These are phyloP conservation scores for Lupinus albus DNA, from an alignment of 306 rosid species.

Conservation along the genomic window DNA sequence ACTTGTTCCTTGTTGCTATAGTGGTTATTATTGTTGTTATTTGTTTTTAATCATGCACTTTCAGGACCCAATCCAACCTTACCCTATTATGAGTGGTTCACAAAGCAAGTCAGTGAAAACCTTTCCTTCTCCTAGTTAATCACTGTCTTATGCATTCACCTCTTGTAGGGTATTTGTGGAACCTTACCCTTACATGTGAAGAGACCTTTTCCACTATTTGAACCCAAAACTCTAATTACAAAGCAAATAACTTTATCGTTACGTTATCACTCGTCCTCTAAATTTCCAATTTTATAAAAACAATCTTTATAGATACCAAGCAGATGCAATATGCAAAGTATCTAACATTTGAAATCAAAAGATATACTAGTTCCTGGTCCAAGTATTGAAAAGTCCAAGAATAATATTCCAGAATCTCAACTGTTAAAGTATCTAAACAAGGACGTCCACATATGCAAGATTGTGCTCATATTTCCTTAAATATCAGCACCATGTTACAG, in stretches of 20 bases:
- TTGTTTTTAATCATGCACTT: conserved; percentile 54
- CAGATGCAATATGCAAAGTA: too few species aligned
- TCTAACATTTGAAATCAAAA: conserved; percentile 22
- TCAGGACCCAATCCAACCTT: too few species aligned
- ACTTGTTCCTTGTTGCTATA: conserved; percentile 67
- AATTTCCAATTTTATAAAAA: too few species aligned
- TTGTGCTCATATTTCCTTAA: conserved; percentile 30
- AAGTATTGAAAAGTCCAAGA: conserved; percentile 36
- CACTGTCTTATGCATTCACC: conserved; percentile 57
- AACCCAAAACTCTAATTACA: too few species aligned
- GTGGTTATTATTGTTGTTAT: background rate
- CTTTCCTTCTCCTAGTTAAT: conserved; percentile 50
- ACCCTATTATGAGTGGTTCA: too few species aligned
- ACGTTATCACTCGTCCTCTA: too few species aligned
- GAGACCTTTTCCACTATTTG: too few species aligned
- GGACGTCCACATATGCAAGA: conserved; percentile 50
- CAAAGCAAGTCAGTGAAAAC: conserved; percentile 45
- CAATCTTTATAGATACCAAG: too few species aligned
- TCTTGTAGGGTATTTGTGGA: too few species aligned
- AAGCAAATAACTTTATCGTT: too few species aligned
- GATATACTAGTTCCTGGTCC: background rate
- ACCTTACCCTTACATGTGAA: too few species aligned
- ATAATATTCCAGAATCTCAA: conserved; percentile 31
- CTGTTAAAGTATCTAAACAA: conserved; percentile 35
- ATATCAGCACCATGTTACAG: conserved; percentile 44